Conservation (phyloP, 2,329 filamentous ascomycete species). For the Leptographium lundbergii region DNA sequence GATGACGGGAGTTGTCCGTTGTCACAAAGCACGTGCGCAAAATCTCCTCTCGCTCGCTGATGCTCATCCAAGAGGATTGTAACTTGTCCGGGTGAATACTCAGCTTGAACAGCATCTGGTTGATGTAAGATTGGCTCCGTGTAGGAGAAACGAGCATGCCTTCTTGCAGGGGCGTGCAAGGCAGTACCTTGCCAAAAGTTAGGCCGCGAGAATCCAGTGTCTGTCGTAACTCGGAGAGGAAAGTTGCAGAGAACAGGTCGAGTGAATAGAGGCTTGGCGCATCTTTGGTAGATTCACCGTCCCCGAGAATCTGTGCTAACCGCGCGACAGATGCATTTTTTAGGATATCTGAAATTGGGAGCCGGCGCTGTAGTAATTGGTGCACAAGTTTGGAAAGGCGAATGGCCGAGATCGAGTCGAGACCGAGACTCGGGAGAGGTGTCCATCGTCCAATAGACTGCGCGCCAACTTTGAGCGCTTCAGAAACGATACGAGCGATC, state of each 20-base stretch:
- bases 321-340: conserved; percentile 52
- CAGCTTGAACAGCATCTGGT: conserved; percentile 55
- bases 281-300: neutral
- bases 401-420: conserved; percentile 79
- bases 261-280: neutral
- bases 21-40: conserved; percentile 63
- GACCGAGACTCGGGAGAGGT: conserved; percentile 64
- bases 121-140: conserved; percentile 49
- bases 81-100: conserved; percentile 36
- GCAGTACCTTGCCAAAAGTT: conserved; percentile 45
- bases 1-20: conserved; percentile 45
- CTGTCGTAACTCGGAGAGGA: conserved; percentile 9
- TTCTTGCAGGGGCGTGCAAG: conserved; percentile 80
- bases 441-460: conserved; percentile 46
- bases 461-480: conserved; percentile 31
- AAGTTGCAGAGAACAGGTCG: conserved; percentile 17
- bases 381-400: conserved; percentile 47
- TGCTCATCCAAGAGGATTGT: conserved; percentile 45
- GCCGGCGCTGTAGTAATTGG: conserved; percentile 25
- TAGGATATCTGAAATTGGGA: conserved; percentile 60
- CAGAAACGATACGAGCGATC: conserved; percentile 42
- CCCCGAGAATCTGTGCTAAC: conserved; percentile 30
- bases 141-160: conserved; percentile 60
- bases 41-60: conserved; percentile 59
- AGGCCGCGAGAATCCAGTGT: conserved; percentile 1